phyloP scores from a whole-genome alignment of 108 stramenopile genomes.

The Cyclotella cryptica region DNA sequence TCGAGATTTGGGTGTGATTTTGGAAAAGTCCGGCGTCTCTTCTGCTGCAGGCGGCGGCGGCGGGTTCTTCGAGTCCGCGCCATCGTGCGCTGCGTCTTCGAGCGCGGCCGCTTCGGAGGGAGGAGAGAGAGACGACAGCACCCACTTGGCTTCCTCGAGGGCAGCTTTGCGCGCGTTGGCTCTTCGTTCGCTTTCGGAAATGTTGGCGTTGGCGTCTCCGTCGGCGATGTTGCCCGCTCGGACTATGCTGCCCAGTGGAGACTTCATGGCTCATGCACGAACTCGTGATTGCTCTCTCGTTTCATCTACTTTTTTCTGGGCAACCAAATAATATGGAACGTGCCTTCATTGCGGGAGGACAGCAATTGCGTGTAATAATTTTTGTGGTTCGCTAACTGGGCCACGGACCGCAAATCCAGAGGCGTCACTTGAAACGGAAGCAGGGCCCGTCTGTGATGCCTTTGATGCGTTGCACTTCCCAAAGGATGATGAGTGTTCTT shows the following conservation, averaged over 20 bases:
- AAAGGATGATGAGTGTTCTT: no score
- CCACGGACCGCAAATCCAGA: no score
- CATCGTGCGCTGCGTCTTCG: background rate
- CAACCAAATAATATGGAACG: no score
- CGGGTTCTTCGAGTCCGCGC: background rate
- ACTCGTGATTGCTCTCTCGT: no score
- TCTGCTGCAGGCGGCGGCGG: constrained; percentile 3
- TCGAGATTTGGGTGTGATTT: constrained; percentile 29
- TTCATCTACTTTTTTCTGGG: no score
- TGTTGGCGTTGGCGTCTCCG: constrained; percentile 9
- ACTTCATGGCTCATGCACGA: constrained; percentile 8
- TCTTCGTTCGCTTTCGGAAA: background rate
- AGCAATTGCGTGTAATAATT: no score
- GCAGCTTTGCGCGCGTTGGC: constrained; percentile 26
- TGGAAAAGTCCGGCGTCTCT: constrained; percentile 11
- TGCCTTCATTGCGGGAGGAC: no score
- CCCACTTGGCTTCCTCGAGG: constrained; percentile 39
- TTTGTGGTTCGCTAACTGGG: no score
- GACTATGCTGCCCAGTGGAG: constrained; percentile 1
- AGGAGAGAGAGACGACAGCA: constrained; percentile 24
- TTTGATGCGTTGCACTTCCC: no score
- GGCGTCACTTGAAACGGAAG: no score
- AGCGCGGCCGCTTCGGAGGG: background rate
- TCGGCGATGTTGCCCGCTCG: constrained; percentile 2
- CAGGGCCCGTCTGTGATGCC: no score